Evolutionary conservation across 208 protist genomes (phyloP).

Genomic region (Acanthamoeba royreba): DNA sequence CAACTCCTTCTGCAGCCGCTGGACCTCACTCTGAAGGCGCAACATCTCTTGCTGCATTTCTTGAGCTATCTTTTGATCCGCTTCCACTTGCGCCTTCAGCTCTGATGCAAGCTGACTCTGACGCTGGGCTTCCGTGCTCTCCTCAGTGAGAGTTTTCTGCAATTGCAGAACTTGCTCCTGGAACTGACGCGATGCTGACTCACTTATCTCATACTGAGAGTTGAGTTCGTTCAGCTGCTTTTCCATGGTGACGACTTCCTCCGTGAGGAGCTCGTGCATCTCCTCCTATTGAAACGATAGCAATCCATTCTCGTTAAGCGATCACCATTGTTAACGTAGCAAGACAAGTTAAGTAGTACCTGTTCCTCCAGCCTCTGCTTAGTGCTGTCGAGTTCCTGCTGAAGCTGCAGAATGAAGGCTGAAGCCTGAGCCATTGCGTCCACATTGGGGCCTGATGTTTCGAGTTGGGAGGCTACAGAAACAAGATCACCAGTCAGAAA

Average conservation of each 20-base stretch:
- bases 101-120: background rate
- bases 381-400: background rate
- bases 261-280: conserved; percentile 33
- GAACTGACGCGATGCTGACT: background rate
- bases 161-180: background rate
- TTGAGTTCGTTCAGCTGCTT: background rate
- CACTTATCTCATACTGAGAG: conserved; percentile 4
- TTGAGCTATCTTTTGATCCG: background rate
- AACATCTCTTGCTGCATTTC: background rate
- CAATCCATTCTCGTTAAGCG: no score
- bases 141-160: background rate
- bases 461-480: background rate
- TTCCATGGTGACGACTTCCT: background rate
- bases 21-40: background rate
- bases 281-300: background rate
- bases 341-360: background rate
- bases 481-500: background rate
- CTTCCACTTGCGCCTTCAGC: background rate
- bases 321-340: background rate
- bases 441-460: background rate
- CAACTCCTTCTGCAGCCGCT: background rate
- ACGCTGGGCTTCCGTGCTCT: background rate
- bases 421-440: background rate
- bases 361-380: background rate
- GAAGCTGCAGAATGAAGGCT: background rate